phyloP scores from a whole-genome alignment of 192 early-diverging fungal genomes.

The Dimargaris cristalligena region DNA sequence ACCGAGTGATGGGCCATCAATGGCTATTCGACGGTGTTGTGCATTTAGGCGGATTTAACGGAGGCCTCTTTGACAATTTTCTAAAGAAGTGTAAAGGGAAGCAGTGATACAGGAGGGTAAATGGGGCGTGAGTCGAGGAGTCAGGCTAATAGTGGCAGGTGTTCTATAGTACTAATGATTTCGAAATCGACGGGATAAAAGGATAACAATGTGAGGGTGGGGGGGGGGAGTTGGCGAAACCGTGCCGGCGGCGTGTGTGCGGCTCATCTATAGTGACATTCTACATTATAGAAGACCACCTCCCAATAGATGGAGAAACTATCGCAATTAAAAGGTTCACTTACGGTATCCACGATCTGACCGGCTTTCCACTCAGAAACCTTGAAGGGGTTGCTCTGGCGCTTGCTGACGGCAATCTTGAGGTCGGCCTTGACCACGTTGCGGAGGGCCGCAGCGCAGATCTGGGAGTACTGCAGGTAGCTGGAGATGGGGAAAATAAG shows the following conservation, averaged over 20 bases:
- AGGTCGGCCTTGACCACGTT: constrained; percentile 67
- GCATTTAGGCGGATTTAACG: no score
- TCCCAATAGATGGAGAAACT: no score
- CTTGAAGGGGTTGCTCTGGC: constrained; percentile 61
- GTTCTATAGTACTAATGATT: background rate
- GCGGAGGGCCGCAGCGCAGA: constrained; percentile 63
- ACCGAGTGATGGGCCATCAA: no score
- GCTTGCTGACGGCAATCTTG: constrained; percentile 43
- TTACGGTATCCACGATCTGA: constrained; percentile 60
- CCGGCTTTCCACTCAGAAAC: constrained; percentile 63
- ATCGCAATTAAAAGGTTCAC: constrained; percentile 13
- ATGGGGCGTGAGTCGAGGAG: no score
- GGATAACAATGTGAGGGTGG: background rate
- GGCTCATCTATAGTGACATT: background rate
- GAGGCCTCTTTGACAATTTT: no score
- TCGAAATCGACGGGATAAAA: background rate
- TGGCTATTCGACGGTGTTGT: no score
- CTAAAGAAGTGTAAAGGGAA: no score
- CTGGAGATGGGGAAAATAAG: constrained; percentile 22
- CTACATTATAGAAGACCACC: no score
- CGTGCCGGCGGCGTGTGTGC: background rate
- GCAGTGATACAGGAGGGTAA: no score
- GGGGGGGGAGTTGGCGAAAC: background rate
- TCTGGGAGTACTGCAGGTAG: constrained; percentile 74
- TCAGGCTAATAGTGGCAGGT: no score